Conservation (phyloP, 352 stramenopile species). For the Globisporangium lucens region DNA sequence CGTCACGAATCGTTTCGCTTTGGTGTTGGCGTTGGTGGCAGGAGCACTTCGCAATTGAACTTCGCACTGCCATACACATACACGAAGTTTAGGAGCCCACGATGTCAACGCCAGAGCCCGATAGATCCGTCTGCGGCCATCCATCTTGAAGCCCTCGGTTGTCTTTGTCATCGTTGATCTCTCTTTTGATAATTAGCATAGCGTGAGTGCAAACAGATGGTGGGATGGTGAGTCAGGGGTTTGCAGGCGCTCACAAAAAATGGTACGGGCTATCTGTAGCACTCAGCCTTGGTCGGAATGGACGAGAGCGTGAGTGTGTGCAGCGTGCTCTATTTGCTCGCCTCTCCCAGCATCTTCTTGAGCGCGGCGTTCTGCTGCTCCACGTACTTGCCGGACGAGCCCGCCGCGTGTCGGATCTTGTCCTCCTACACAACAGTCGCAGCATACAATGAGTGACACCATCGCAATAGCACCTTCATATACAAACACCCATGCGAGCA, state of each 20-base stretch:
- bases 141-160: too few relatives aligned
- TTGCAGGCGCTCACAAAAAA: background rate
- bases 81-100: too few relatives aligned
- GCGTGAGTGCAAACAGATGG: background rate
- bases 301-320: background rate
- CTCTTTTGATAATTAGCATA: background rate
- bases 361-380: conserved; percentile 72
- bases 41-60: too few relatives aligned
- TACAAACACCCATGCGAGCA: too few relatives aligned
- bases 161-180: too few relatives aligned
- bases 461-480: too few relatives aligned
- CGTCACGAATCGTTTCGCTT: background rate
- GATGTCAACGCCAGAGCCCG: too few relatives aligned
- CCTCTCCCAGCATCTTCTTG: conserved; percentile 46
- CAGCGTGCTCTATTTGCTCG: conserved; percentile 9
- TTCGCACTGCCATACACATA: too few relatives aligned
- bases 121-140: too few relatives aligned
- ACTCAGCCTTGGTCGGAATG: background rate
- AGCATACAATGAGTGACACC: too few relatives aligned
- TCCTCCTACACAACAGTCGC: conserved; percentile 35
- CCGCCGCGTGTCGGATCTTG: conserved; percentile 58
- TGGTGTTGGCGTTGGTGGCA: too few relatives aligned
- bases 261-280: too few relatives aligned
- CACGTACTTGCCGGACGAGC: conserved; percentile 43
- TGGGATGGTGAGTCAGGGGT: background rate